Base-by-base conservation (phyloP, 306 rosid species). In the Trichosanthes truncata region DNA sequence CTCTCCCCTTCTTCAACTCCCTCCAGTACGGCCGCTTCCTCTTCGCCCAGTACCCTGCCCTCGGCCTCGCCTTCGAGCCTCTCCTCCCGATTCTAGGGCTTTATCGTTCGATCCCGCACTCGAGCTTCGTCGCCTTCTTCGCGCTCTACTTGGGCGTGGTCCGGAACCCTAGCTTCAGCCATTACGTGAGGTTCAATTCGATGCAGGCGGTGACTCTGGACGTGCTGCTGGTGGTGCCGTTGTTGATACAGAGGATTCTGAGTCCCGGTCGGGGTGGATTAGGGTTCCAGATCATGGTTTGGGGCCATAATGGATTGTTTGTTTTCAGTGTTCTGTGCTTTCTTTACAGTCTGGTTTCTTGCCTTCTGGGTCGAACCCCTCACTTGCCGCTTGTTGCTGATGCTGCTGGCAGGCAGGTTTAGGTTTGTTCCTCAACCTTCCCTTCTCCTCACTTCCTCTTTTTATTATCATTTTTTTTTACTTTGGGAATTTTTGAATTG, bases 141-240 rank as follows among this genome's bases (percentile, higher is more conserved):
- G 97, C 97, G 0, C 90, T 93, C 71, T 95, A 95, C 78, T 21
- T 95, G n/a, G 97, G 99, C 8, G 80, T 95, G 7, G 97, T 91
- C 1, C 77, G 97, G 26, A 95, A 93, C 90, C 95, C 99, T 31
- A 79, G 3, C 74, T 80, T 95, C 74, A 80, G 83, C 76, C 89
- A 78, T 41, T 95, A 81, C 23, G 93, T 84, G 31, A 78, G 97
- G 86, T 95, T 95, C 91, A 93, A 93, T 48, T 83, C 94, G 5
- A 95, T 93, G 97, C 97, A 93, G 76, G 97, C 94, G 5, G 91
- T 95, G 6, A 95, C 94, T 0, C 90, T 93, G 9, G 96, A 93
- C 76, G 93, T 95, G 6, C 92, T 95, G 25, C 81, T 95, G 25
- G 98, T 92, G 25, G 33, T 95, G 6, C 97, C 98, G 0, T 35